These are phyloP conservation scores for Mycena vitilis DNA, from an alignment of 768 basidiomycete genomes.

Conservation along the genomic window DNA sequence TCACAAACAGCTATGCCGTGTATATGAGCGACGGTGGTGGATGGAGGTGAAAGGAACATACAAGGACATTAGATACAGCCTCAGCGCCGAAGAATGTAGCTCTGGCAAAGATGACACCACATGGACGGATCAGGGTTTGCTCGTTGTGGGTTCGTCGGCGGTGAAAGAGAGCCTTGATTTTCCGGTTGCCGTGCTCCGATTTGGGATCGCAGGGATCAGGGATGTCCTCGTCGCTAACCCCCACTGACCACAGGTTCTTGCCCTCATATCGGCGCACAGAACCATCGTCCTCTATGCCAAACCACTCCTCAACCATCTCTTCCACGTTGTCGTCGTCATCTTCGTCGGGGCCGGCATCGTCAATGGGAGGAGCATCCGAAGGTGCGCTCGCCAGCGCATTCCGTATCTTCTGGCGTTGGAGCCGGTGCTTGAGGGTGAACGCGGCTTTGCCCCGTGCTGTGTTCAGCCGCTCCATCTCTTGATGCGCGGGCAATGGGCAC, in stretches of 20 bases:
- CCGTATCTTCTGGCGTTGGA: conserved; percentile 4
- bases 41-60: conserved; percentile 26
- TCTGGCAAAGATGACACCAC: conserved; percentile 33
- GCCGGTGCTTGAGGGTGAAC: conserved; percentile 6
- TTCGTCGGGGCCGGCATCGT: neutral
- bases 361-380: neutral
- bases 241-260: neutral
- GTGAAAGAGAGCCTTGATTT: neutral
- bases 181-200: neutral
- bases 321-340: conserved; percentile 32
- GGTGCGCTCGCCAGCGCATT: neutral
- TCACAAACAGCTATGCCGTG: conserved; percentile 11
- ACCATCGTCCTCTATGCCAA: neutral
- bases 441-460: conserved; percentile 1
- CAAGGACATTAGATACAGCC: conserved; percentile 34
- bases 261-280: neutral
- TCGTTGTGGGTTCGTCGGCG: neutral
- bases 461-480: conserved; percentile 18
- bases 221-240: neutral
- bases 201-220: neutral
- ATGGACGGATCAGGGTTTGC: neutral
- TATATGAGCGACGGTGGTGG: neutral
- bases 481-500: conserved; percentile 13
- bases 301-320: conserved; percentile 3
- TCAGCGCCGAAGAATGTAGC: conserved; percentile 38